phyloP scores from a whole-genome alignment of 768 basidiomycete genomes.

The Phlebiopsis flavidoalba region DNA sequence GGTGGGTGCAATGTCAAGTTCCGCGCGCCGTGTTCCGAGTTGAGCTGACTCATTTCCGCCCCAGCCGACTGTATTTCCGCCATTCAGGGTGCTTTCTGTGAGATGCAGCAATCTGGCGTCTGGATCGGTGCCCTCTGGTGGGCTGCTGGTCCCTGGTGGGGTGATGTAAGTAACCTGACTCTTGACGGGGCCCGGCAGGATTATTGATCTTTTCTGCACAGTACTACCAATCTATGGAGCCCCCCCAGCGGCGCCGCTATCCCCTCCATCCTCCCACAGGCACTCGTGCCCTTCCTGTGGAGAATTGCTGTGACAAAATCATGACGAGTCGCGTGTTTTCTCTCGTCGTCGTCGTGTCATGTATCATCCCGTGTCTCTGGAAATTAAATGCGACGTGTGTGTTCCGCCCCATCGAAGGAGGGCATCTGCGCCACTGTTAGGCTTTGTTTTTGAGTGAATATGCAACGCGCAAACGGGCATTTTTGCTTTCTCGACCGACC shows the following conservation, averaged over 20 bases:
- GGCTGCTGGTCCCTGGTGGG: conserved; percentile 65
- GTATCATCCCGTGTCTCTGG: not conserved
- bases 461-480: not conserved
- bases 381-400: not conserved
- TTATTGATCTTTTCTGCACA: conserved; percentile 11
- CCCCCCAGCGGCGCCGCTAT: conserved; percentile 53
- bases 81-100: conserved; percentile 49
- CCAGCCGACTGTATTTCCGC: conserved; percentile 39
- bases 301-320: conserved; percentile 7
- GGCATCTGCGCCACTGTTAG: not conserved
- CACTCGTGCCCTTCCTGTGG: conserved; percentile 50
- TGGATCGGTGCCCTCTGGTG: conserved; percentile 56
- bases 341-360: not conserved
- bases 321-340: not conserved
- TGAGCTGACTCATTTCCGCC: not conserved
- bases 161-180: conserved; percentile 32
- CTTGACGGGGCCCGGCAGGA: not conserved
- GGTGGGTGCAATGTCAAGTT: conserved; percentile 8
- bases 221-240: conserved; percentile 62
- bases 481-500: not conserved
- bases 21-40: not conserved
- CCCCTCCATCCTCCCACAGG: conserved; percentile 49
- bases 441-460: not conserved
- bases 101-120: conserved; percentile 53
- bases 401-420: not conserved